Conservation (phyloP, 2,329 filamentous ascomycete species). For the Arthroderma sp. region DNA sequence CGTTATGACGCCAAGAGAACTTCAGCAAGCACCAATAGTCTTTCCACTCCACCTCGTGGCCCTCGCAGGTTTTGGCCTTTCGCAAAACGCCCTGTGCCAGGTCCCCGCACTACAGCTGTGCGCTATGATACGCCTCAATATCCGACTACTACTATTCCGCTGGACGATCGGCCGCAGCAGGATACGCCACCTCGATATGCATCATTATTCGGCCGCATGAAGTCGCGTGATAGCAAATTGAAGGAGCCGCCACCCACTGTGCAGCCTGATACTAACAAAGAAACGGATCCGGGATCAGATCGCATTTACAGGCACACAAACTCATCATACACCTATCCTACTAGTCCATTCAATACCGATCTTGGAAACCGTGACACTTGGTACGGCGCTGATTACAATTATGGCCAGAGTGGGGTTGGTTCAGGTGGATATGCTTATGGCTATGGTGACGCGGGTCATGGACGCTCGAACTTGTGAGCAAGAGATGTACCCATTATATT, state of each 20-base stretch:
- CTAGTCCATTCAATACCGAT: no score
- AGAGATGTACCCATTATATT: no score
- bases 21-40: not conserved
- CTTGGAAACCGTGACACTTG: no score
- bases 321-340: not conserved
- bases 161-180: not conserved
- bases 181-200: conserved; percentile 9
- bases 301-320: not conserved
- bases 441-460: conserved; percentile 5
- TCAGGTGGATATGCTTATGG: conserved; percentile 8
- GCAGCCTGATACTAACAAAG: not conserved
- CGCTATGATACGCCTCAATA: conserved; percentile 1
- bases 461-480: not conserved
- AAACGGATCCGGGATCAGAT: not conserved
- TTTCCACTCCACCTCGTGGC: no score
- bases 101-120: not conserved
- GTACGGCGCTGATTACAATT: conserved; percentile 3
- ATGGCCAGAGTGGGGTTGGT: conserved; percentile 9
- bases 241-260: not conserved
- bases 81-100: not conserved
- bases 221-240: not conserved
- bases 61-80: not conserved
- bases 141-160: conserved; percentile 5
- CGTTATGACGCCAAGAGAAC: conserved; percentile 1
- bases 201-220: conserved; percentile 1